Conservation (phyloP, 2,329 filamentous ascomycete species). For the Venturiaceae sp. region DNA sequence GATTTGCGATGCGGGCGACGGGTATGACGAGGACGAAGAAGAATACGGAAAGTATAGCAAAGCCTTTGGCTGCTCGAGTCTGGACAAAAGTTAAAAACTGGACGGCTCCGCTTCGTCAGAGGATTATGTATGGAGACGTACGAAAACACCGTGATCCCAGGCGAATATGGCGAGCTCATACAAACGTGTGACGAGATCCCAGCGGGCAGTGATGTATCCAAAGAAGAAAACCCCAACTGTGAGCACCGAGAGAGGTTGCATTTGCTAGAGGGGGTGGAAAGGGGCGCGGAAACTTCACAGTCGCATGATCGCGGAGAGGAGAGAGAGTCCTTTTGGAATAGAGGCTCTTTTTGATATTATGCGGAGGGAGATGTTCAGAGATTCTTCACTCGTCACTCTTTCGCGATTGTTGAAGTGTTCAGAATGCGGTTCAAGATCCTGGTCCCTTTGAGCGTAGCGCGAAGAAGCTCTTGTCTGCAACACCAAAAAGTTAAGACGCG, state of each 20-base stretch:
- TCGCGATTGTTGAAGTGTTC: not conserved
- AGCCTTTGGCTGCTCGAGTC: conserved; percentile 79
- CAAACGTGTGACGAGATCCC: conserved; percentile 92
- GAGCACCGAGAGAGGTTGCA: conserved; percentile 96
- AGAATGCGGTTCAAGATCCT: not conserved
- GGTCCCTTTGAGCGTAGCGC: not conserved
- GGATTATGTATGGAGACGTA: conserved; percentile 35
- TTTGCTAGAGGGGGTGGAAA: conserved; percentile 30
- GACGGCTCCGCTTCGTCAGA: not conserved
- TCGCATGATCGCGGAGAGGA: not conserved
- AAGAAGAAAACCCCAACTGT: conserved; percentile 98
- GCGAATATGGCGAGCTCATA: conserved; percentile 97
- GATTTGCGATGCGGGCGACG: conserved; percentile 69
- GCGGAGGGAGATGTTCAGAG: not conserved
- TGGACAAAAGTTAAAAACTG: conserved; percentile 30
- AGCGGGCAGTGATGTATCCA: conserved; percentile 98
- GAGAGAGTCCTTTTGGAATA: not conserved
- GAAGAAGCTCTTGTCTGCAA: not conserved
- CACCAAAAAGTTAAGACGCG: not conserved
- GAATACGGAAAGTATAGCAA: conserved; percentile 69
- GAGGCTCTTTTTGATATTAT: not conserved
- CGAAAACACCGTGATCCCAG: conserved; percentile 96
- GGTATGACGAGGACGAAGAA: conserved; percentile 81
- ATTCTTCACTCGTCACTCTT: not conserved
- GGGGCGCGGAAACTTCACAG: not conserved